Evolutionary conservation across 2,329 filamentous ascomycete species (phyloP).

Genomic region (Fusarium newnesense): DNA sequence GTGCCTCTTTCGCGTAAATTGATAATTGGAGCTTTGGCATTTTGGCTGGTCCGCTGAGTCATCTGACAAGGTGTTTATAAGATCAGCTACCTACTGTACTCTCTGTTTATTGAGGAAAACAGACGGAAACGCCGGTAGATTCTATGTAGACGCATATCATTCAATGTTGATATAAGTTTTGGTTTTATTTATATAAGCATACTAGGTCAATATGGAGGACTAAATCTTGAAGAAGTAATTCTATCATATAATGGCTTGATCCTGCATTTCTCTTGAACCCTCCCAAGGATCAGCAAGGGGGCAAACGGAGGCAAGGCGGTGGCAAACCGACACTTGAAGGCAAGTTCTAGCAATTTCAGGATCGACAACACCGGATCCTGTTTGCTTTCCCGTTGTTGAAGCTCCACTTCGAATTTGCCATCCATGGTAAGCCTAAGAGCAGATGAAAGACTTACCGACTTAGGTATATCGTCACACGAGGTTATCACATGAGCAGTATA

Average conservation of each 20-base stretch:
- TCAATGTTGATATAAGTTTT: too few relatives aligned
- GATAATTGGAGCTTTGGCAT: neutral
- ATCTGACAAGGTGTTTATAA: constrained; percentile 20
- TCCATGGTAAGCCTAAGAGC: neutral
- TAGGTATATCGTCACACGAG: constrained; percentile 18
- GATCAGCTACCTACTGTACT: neutral
- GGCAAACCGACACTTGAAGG: constrained; percentile 4
- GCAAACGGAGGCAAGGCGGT: constrained; percentile 18
- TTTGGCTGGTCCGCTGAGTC: constrained; percentile 28
- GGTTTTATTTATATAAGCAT: neutral
- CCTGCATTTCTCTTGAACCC: neutral
- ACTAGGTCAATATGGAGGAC: too few relatives aligned
- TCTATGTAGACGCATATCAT: neutral
- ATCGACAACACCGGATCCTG: neutral
- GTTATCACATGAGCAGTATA: constrained; percentile 11
- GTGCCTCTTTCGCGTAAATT: constrained; percentile 48
- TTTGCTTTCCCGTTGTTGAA: neutral
- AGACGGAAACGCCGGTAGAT: neutral
- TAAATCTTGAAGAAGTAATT: neutral
- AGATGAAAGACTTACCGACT: neutral
- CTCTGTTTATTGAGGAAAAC: too few relatives aligned
- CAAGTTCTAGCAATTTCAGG: constrained; percentile 8
- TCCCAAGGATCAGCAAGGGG: neutral
- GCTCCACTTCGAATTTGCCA: constrained; percentile 14
- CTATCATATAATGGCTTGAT: neutral